These are phyloP conservation scores for Endothia cerciana DNA, from an alignment of 2,329 filamentous ascomycete genomes.

Conservation along the genomic window DNA sequence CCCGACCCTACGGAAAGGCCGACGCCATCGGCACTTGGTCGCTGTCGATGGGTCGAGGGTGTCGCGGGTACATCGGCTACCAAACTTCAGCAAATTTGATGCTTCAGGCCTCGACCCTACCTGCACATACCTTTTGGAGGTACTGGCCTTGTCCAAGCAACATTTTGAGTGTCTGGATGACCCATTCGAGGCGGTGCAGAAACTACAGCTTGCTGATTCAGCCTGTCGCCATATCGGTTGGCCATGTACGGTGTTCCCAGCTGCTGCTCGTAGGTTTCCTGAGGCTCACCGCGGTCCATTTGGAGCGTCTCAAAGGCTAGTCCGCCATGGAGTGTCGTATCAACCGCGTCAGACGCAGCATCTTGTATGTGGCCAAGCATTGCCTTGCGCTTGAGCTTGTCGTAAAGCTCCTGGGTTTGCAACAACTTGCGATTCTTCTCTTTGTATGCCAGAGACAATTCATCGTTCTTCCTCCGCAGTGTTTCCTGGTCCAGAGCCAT, in stretches of 20 bases:
- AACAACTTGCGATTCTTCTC: slow-evolving; percentile 73
- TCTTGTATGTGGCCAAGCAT: slow-evolving; percentile 59
- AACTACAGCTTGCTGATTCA: slow-evolving; percentile 2
- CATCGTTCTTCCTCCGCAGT: slow-evolving; percentile 72
- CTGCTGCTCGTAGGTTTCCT: slow-evolving; percentile 25
- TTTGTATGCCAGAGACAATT: slow-evolving; percentile 66
- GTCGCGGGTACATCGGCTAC: slow-evolving; percentile 39
- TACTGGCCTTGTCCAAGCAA: slow-evolving; percentile 23
- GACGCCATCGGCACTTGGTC: slow-evolving; percentile 30
- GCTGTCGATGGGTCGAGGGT: slow-evolving; percentile 40
- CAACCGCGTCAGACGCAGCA: slow-evolving; percentile 56
- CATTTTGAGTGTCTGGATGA: slow-evolving; percentile 7
- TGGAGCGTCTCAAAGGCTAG: slow-evolving; percentile 29
- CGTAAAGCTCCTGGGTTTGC: slow-evolving; percentile 69
- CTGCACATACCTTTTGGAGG: slow-evolving; percentile 30
- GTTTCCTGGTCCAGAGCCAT: slow-evolving; percentile 65
- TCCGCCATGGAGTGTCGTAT: slow-evolving; percentile 43
- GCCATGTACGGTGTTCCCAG: slow-evolving; percentile 11
- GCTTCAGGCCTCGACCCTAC: neutral
- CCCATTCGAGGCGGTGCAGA: slow-evolving; percentile 12
- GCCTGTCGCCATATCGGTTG: slow-evolving; percentile 8
- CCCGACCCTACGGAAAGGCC: slow-evolving; percentile 39
- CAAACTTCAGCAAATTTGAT: neutral
- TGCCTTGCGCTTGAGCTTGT: slow-evolving; percentile 60
- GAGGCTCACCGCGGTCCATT: neutral